Percentiles rank a stretch among this genome's conserved stretches.
These are phyloP conservation scores for Monilinia fructicola DNA, from an alignment of 2,329 filamentous ascomycete genomes.

Conservation along the genomic window DNA sequence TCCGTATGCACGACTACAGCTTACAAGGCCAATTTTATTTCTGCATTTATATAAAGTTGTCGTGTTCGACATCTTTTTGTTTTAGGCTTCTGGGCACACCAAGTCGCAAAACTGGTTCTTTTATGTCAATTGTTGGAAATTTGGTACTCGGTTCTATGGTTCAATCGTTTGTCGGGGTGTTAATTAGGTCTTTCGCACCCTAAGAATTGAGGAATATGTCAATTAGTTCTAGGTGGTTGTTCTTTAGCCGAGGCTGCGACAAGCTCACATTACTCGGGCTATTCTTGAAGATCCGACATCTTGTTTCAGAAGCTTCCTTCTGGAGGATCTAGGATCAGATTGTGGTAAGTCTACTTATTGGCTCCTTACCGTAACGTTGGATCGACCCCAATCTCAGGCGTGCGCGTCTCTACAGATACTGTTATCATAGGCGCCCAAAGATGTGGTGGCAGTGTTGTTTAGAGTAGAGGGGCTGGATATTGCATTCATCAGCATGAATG, in stretches of 20 bases:
- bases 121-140: neutral
- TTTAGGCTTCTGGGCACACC: neutral
- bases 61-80: neutral
- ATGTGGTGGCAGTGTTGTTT: neutral
- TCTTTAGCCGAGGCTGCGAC: neutral
- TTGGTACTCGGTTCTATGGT: neutral
- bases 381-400: neutral
- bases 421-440: neutral
- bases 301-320: constrained; percentile 4
- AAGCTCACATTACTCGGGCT: neutral
- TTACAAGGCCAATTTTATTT: neutral
- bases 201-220: neutral
- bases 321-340: neutral
- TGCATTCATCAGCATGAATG: too few species aligned
- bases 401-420: neutral
- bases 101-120: neutral
- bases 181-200: neutral
- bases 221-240: too few species aligned
- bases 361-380: constrained; percentile 1
- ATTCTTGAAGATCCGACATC: constrained; percentile 1
- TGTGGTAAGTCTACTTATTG: neutral
- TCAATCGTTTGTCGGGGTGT: neutral
- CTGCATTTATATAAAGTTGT: neutral
- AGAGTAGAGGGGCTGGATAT: too few species aligned
- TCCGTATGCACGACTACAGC: neutral